Percentiles rank a stretch among this genome's conserved stretches.
These are phyloP conservation scores for Schrenkiella parvula DNA, from an alignment of 345 rosid genomes.

Conservation along the genomic window DNA sequence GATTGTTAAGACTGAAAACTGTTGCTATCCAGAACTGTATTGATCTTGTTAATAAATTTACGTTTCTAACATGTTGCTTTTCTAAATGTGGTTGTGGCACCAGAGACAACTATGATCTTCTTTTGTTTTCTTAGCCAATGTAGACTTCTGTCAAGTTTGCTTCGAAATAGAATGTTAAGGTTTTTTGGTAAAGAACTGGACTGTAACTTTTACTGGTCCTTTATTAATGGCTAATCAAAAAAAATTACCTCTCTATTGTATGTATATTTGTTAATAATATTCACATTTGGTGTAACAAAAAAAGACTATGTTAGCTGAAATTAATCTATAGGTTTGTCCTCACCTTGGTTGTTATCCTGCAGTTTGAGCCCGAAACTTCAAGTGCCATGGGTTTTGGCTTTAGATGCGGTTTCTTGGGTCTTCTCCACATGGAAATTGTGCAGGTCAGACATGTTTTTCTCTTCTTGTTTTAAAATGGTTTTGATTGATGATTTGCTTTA, in stretches of 20 bases:
- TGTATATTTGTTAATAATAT: neutral
- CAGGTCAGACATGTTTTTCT: constrained; percentile 53
- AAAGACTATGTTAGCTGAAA: neutral
- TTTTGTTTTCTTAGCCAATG: neutral
- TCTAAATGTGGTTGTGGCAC: neutral
- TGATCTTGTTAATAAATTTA: neutral
- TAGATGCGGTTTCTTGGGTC: constrained; percentile 98
- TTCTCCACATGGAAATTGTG: constrained; percentile 99
- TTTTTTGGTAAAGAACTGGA: neutral
- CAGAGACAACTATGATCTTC: neutral
- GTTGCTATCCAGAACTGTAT: neutral
- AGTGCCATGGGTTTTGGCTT: constrained; percentile 99
- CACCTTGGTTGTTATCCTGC: constrained; percentile 31
- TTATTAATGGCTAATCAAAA: neutral
- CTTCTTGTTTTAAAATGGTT: neutral
- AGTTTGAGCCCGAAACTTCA: constrained; percentile 98
- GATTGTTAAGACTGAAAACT: neutral
- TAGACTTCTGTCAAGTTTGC: neutral
- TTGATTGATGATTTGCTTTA: neutral
- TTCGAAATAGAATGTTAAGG: neutral
- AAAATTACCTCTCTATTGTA: neutral
- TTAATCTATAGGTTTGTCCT: neutral
- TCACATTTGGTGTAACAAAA: neutral
- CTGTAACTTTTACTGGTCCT: neutral
- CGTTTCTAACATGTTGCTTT: neutral